Conservation (phyloP, 2,329 filamentous ascomycete genomes). For the Ceratocystis diversiconidia region DNA sequence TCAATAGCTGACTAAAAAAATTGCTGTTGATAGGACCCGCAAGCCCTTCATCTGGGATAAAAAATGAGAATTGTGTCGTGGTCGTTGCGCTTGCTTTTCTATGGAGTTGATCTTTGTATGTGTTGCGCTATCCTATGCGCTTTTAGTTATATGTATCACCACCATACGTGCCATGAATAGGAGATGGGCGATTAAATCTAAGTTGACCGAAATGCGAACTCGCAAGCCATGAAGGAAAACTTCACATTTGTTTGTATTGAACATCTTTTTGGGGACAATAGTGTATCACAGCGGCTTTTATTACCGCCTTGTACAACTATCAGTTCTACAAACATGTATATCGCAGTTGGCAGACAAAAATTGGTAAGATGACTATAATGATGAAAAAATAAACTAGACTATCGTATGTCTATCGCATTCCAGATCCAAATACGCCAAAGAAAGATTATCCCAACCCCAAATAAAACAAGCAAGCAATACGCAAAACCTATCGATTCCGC, state of each 20-base stretch:
- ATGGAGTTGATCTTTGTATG: slow-evolving; percentile 1
- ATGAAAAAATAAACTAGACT: slow-evolving; percentile 1
- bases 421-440: slow-evolving; percentile 8
- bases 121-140: not conserved
- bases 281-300: no score
- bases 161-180: slow-evolving; percentile 3
- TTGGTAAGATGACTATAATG: not conserved
- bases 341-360: not conserved
- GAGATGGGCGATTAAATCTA: not conserved
- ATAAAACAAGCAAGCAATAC: not conserved
- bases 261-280: no score
- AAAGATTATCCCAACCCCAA: slow-evolving; percentile 2
- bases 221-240: no score
- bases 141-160: slow-evolving; percentile 13
- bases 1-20: not conserved
- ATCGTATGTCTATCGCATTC: slow-evolving; percentile 3
- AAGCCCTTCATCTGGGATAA: slow-evolving; percentile 43
- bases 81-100: not conserved
- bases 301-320: no score
- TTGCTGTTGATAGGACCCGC: slow-evolving; percentile 33
- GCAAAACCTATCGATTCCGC: not conserved
- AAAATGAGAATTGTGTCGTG: slow-evolving; percentile 22
- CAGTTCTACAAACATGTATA: no score
- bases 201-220: no score
- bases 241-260: no score